Evolutionary conservation across 129 eudicot genomes (phyloP).

Genomic region (Helichrysum umbraculigerum): DNA sequence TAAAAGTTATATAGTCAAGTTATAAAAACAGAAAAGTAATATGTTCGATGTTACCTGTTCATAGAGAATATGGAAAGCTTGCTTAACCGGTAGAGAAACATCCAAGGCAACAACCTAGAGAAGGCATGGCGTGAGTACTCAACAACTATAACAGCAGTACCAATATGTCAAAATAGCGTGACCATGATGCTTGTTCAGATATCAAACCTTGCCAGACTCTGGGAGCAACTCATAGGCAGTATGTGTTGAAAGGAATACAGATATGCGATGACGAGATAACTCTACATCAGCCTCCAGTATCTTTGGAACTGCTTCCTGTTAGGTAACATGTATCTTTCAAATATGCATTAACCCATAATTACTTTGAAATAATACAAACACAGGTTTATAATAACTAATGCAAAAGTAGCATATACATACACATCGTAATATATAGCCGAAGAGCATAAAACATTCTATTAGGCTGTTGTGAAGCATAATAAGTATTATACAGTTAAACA

Average conservation of each 20-base stretch:
- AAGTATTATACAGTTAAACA: neutral
- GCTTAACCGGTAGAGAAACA: slow-evolving; percentile 74
- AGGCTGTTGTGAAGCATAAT: slow-evolving; percentile 1
- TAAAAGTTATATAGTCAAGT: neutral
- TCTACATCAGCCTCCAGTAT: slow-evolving; percentile 65
- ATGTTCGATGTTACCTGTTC: slow-evolving; percentile 58
- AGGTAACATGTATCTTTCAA: slow-evolving; percentile 12
- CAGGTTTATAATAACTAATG: neutral
- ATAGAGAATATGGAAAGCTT: slow-evolving; percentile 83
- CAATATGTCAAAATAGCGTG: neutral
- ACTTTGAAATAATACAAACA: neutral
- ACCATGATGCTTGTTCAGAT: neutral
- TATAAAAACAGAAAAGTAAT: neutral
- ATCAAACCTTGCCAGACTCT: slow-evolving; percentile 84
- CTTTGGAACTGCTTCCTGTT: slow-evolving; percentile 54
- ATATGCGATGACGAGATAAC: slow-evolving; percentile 73
- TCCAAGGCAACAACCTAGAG: slow-evolving; percentile 76
- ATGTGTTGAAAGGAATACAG: slow-evolving; percentile 71
- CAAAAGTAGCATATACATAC: neutral
- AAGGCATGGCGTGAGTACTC: slow-evolving; percentile 5
- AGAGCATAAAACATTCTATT: neutral
- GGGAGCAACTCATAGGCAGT: slow-evolving; percentile 87
- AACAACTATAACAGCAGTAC: slow-evolving; percentile 15
- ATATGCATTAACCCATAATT: neutral
- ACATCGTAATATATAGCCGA: neutral